A percentile compares a stretch with the other conserved stretches of the same genome.
Conservation (phyloP, 108 stramenopile genomes). For the Stephanodiscus triporus region DNA sequence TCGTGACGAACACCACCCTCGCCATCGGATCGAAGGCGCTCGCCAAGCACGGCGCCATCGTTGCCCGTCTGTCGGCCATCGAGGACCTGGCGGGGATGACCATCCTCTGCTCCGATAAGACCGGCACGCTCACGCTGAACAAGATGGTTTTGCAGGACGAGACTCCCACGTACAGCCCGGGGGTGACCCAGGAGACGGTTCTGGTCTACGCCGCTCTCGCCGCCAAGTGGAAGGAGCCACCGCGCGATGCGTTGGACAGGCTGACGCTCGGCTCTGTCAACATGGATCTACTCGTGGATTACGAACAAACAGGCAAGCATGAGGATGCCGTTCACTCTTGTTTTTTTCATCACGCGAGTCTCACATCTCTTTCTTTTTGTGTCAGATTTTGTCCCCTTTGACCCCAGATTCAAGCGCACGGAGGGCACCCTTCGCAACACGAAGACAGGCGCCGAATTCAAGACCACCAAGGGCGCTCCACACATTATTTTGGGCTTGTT, state of each 20-base stretch:
- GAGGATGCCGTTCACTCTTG: background rate
- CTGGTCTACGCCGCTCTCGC: slow-evolving; percentile 67
- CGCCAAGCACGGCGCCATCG: slow-evolving; percentile 72
- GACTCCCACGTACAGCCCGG: slow-evolving; percentile 49
- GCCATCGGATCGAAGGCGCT: slow-evolving; percentile 78
- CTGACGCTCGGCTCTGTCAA: slow-evolving; percentile 56
- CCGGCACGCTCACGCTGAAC: slow-evolving; percentile 85
- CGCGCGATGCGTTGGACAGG: slow-evolving; percentile 69
- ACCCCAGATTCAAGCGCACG: slow-evolving; percentile 76
- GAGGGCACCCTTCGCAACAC: slow-evolving; percentile 64
- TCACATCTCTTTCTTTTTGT: slow-evolving; percentile 2
- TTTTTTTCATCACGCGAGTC: background rate
- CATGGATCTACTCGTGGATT: slow-evolving; percentile 39
- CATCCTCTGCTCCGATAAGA: slow-evolving; percentile 89
- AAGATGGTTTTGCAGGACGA: slow-evolving; percentile 70
- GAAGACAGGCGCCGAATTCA: slow-evolving; percentile 50
- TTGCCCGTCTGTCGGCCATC: slow-evolving; percentile 80
- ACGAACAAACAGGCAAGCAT: slow-evolving; percentile 37
- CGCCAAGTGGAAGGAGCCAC: slow-evolving; percentile 64
- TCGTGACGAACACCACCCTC: slow-evolving; percentile 78
- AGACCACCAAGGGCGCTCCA: slow-evolving; percentile 79
- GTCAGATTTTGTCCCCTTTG: slow-evolving; percentile 73
- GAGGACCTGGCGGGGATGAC: slow-evolving; percentile 82
- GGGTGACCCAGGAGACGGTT: slow-evolving; percentile 60
- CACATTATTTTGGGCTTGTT: slow-evolving; percentile 67